A percentile compares a stretch with the other conserved stretches of the same genome.
Evolutionary conservation across 345 rosid genomes (phyloP).

Genomic region (Acer yangbiense): DNA sequence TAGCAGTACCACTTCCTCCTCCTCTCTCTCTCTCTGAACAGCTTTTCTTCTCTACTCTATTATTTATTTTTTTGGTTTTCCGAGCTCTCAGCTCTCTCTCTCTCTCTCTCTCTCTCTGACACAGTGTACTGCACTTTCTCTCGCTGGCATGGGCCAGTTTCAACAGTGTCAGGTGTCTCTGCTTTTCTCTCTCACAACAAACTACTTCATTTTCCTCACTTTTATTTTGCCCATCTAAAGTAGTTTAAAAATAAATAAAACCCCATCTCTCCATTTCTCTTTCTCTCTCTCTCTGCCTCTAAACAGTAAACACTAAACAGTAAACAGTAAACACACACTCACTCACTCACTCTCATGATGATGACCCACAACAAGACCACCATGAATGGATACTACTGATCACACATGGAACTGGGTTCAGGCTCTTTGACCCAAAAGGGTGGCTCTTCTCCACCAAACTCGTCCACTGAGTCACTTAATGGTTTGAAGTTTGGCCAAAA

Average conservation of each 20-base stretch:
- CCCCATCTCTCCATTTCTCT: constrained; percentile 2
- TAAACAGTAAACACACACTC: not conserved
- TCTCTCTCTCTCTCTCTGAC: constrained; percentile 4
- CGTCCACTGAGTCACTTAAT: constrained; percentile 50
- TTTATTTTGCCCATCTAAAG: too few relatives aligned
- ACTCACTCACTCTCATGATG: not conserved
- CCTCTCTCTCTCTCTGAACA: not conserved
- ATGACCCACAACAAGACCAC: constrained; percentile 18
- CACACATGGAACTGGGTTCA: constrained; percentile 65
- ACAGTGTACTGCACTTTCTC: constrained; percentile 26
- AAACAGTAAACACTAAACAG: too few relatives aligned
- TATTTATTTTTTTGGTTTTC: not conserved
- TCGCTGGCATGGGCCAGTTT: constrained; percentile 48
- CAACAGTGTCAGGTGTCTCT: constrained; percentile 29
- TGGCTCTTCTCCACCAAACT: constrained; percentile 50
- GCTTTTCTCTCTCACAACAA: constrained; percentile 13
- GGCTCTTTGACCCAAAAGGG: constrained; percentile 55
- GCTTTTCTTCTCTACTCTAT: not conserved
- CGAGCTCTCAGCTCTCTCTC: constrained; percentile 1
- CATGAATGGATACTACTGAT: constrained; percentile 28
- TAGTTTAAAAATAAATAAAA: not conserved
- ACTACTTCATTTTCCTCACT: not conserved
- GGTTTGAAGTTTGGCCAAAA: constrained; percentile 76
- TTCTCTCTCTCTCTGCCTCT: not conserved
- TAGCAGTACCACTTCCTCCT: too few relatives aligned